Conservation (phyloP, 768 basidiomycete genomes). For the Kwoniella dejecticola region DNA sequence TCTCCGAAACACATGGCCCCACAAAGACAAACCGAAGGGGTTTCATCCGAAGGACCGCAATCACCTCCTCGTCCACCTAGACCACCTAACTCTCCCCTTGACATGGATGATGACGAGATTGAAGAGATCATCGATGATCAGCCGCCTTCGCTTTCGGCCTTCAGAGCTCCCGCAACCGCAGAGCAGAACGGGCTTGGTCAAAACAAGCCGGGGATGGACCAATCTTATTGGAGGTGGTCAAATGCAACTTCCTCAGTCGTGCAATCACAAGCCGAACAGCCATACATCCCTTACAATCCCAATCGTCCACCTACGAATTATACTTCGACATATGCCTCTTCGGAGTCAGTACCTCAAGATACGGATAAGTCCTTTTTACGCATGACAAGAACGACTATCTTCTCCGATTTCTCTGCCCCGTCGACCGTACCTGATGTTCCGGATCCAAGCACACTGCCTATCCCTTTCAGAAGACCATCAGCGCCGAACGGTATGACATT, state of each 20-base stretch:
- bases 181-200: not conserved
- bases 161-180: not conserved
- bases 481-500: slow-evolving; percentile 1
- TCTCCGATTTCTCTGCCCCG: slow-evolving; percentile 22
- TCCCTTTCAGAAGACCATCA: slow-evolving; percentile 13
- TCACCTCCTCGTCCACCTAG: slow-evolving; percentile 16
- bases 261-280: slow-evolving; percentile 6
- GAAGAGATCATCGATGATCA: not conserved
- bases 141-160: slow-evolving; percentile 11
- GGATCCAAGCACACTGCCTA: slow-evolving; percentile 13
- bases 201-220: not conserved
- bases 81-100: slow-evolving; percentile 8
- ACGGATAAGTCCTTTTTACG: slow-evolving; percentile 13
- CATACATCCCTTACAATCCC: not conserved
- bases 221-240: slow-evolving; percentile 18
- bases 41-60: not conserved
- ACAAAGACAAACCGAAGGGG: not conserved
- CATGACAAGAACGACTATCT: slow-evolving; percentile 16
- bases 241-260: slow-evolving; percentile 11
- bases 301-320: not conserved
- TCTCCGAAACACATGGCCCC: not conserved
- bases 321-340: slow-evolving; percentile 4
- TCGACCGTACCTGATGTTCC: slow-evolving; percentile 20
- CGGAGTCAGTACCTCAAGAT: not conserved
- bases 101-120: slow-evolving; percentile 3